Evolutionary conservation across 1,284 basidiomycete species (phyloP).

Genomic region (Cystobasidium sp.): DNA sequence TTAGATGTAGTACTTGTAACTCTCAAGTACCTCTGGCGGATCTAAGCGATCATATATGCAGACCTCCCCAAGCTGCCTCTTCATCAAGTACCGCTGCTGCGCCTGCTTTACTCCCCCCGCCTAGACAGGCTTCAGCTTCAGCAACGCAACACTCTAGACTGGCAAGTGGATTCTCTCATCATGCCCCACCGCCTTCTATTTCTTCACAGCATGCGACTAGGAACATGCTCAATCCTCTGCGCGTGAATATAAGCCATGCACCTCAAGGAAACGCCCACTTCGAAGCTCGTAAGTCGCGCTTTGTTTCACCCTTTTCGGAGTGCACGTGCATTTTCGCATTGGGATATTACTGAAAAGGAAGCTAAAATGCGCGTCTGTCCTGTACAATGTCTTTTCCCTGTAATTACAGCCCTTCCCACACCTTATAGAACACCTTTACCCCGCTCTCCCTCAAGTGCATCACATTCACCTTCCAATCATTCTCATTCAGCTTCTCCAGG

Average conservation of each 20-base stretch:
- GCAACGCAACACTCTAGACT: slow-evolving; percentile 17
- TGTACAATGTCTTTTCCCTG: too few relatives aligned
- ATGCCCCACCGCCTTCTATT: background rate
- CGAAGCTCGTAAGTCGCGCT: slow-evolving; percentile 19
- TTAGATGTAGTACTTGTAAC: slow-evolving; percentile 38
- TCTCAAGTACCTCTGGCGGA: slow-evolving; percentile 31
- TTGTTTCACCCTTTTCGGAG: background rate
- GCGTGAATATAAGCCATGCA: slow-evolving; percentile 17
- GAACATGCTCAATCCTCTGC: slow-evolving; percentile 5
- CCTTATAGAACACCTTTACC: slow-evolving; percentile 23
- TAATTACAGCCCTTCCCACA: slow-evolving; percentile 8
- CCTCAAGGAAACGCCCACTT: background rate
- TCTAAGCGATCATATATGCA: slow-evolving; percentile 32
- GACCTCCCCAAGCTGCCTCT: background rate
- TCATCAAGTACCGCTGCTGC: background rate
- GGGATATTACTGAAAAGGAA: too few relatives aligned
- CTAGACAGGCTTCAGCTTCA: slow-evolving; percentile 1
- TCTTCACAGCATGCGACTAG: background rate
- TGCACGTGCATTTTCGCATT: too few relatives aligned
- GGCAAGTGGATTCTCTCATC: slow-evolving; percentile 6
- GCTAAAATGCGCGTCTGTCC: too few relatives aligned
- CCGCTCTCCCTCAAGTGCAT: slow-evolving; percentile 11
- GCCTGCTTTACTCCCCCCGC: background rate
- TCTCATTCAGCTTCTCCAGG: slow-evolving; percentile 7
- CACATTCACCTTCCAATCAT: slow-evolving; percentile 5